Conservation (phyloP, 1,139 yeast species). For the Blastobotrys proliferans region DNA sequence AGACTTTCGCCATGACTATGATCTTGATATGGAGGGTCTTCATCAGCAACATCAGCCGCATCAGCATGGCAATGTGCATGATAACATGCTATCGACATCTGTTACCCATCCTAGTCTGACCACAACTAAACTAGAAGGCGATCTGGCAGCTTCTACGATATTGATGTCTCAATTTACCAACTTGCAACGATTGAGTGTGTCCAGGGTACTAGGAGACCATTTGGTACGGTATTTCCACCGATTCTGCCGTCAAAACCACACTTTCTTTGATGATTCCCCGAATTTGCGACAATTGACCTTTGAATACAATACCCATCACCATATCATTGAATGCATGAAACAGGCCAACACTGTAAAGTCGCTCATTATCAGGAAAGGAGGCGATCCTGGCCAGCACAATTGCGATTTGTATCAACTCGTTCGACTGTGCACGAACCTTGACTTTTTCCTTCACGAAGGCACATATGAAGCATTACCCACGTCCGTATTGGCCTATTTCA, state of each 20-base stretch:
- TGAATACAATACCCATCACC: neutral
- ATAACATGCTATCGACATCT: neutral
- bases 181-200: neutral
- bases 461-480: conserved; percentile 5
- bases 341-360: neutral
- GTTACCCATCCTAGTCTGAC: neutral
- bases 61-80: neutral
- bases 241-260: neutral
- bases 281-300: conserved; percentile 4
- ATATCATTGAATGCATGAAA: conserved; percentile 1
- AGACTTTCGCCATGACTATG: conserved; percentile 6
- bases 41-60: too few species aligned
- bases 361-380: conserved; percentile 4
- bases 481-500: conserved; percentile 1
- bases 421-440: conserved; percentile 2
- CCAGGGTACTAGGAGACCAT: neutral
- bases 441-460: conserved; percentile 2
- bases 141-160: neutral
- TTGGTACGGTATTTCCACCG: neutral
- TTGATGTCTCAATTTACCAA: neutral
- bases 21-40: neutral
- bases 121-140: neutral
- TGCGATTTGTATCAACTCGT: conserved; percentile 5
- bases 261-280: neutral
- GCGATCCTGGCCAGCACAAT: neutral